Conservation (phyloP, 2,329 filamentous ascomycete genomes). For the Epichloe uncinata region DNA sequence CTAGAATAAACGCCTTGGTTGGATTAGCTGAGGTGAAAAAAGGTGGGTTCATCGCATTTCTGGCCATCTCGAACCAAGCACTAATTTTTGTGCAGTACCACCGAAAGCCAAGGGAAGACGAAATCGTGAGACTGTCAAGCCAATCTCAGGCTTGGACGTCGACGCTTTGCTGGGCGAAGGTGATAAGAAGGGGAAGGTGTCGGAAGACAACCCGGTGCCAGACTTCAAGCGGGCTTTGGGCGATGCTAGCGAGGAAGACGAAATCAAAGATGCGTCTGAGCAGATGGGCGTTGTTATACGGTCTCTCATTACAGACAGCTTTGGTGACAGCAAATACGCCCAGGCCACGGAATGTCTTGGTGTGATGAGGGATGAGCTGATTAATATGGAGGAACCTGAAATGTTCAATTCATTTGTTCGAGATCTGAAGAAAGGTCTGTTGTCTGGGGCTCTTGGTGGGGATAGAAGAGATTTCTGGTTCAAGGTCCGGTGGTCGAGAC, state of each 20-base stretch:
- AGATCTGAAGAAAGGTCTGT: slow-evolving; percentile 57
- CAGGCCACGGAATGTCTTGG: slow-evolving; percentile 63
- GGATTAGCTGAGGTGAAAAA: slow-evolving; percentile 70
- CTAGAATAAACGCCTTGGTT: slow-evolving; percentile 50
- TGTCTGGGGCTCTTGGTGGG: slow-evolving; percentile 58
- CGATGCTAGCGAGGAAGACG: slow-evolving; percentile 42
- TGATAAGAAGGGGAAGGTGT: slow-evolving; percentile 30
- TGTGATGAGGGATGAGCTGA: slow-evolving; percentile 65
- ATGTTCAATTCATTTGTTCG: slow-evolving; percentile 64
- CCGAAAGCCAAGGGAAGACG: slow-evolving; percentile 65
- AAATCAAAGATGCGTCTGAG: slow-evolving; percentile 53
- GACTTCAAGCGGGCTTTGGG: slow-evolving; percentile 75
- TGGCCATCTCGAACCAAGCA: neutral
- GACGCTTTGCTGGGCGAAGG: slow-evolving; percentile 58
- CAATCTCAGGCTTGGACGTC: slow-evolving; percentile 80
- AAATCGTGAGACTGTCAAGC: slow-evolving; percentile 57
- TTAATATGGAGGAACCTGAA: slow-evolving; percentile 59
- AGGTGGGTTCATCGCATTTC: slow-evolving; percentile 29
- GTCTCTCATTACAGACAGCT: slow-evolving; percentile 54
- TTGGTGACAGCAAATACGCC: slow-evolving; percentile 63
- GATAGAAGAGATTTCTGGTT: slow-evolving; percentile 77
- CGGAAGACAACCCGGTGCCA: slow-evolving; percentile 64
- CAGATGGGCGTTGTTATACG: slow-evolving; percentile 65
- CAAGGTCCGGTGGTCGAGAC: slow-evolving; percentile 47
- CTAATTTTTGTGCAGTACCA: slow-evolving; percentile 42